Evolutionary conservation across 306 rosid species (phyloP), one percentile per base, ranked within the genome.

Genomic region (Dryas alaskensis): DNA sequence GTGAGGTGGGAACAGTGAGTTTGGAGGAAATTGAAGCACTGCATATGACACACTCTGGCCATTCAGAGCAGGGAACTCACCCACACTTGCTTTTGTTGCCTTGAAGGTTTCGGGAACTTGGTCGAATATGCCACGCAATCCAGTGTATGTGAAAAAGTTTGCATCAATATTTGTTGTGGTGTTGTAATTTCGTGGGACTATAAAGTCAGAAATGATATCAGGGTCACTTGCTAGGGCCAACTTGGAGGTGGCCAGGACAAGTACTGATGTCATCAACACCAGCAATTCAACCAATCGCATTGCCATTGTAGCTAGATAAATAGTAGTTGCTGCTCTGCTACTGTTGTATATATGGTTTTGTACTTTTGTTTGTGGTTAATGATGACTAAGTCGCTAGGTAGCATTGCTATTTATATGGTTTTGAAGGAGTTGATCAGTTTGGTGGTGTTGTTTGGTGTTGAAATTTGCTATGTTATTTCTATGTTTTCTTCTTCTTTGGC

Each of bases 1-100:
- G 43, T 82, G 83, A 6, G 78, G 82, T 43, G 80, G 83, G 57
- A 39, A 42, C 51, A 46, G 61, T 9, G 49, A 31, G 9, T 7
- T 53, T 5, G 73, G 66, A 22, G 81, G 76, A 19, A 70, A 53
- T 7, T 70, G 81, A 45, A 70, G 76, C 48, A 70, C 59, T 31
- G 81, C 46, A 5, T 63, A 50, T 2, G 76, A 77, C 6, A 77
- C 81, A 1, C 76, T 62, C 31, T 78, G 73, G 48, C 81, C 76
- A 17, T 60, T 70, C 25, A 69, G 73, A 1, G 81, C 65, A 4
- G 81, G 72, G 31, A 70, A 61, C 43, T 17, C 47, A 3, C 7
- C 55, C 54, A 70, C 3, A 47, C 64, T 77, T 16, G 76, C 71
- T 45, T 70, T 77, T 6, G 65, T 47, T 52, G 11, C 37, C 45